A percentile compares a stretch with the other conserved stretches of the same genome.
Conservation (phyloP, 495 filamentous ascomycete species). For the Neurospora tetrasperma region DNA sequence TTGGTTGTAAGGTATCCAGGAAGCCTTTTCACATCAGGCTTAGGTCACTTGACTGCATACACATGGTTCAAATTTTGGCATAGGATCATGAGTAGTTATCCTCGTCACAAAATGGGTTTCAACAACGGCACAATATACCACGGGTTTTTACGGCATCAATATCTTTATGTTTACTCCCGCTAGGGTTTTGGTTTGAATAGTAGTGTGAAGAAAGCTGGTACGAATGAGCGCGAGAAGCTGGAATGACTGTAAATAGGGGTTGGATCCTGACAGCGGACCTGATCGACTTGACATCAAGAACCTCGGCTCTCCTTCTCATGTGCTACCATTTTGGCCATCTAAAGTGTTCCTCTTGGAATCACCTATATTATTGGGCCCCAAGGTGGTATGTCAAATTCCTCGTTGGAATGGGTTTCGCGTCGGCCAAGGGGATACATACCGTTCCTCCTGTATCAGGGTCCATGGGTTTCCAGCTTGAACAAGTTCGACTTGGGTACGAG, state of each 20-base stretch:
- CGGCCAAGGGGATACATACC: no score
- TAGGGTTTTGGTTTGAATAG: background rate
- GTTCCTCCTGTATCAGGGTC: no score
- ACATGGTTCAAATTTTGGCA: background rate
- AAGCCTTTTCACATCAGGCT: background rate
- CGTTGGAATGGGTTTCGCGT: no score
- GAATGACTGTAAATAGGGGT: background rate
- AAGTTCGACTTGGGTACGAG: no score
- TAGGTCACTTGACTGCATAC: background rate
- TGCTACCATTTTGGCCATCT: no score
- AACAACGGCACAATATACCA: conserved; percentile 19
- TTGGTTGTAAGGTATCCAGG: background rate
- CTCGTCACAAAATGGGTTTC: conserved; percentile 19
- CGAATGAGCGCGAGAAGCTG: background rate
- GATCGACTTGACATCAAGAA: background rate
- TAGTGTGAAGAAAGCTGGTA: background rate
- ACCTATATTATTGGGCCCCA: no score
- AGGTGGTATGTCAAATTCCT: no score
- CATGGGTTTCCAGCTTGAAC: no score
- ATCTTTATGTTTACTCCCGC: background rate
- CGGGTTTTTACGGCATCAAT: background rate
- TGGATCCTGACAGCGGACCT: background rate
- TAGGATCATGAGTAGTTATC: conserved; percentile 5
- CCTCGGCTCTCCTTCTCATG: background rate
- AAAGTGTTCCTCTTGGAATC: no score